Conservation (phyloP, 192 early-diverging fungal genomes). For the Radiomyces spectabilis region DNA sequence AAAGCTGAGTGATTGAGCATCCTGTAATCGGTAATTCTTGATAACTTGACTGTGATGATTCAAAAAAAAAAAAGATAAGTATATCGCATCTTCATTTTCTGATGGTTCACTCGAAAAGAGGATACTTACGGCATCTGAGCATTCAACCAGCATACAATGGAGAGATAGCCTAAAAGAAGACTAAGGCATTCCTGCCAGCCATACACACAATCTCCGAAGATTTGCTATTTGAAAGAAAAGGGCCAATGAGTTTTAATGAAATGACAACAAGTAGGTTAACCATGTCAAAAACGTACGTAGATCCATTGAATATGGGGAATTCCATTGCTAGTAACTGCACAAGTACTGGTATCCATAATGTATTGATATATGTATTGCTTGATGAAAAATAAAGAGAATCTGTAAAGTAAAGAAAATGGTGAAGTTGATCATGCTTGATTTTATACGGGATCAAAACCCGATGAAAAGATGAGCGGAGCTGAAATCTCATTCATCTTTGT, state of each 20-base stretch:
- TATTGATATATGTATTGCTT: no score
- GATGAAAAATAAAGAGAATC: no score
- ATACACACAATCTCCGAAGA: conserved; percentile 42
- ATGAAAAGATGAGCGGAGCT: no score
- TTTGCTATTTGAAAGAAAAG: conserved; percentile 16
- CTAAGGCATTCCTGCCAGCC: conserved; percentile 32
- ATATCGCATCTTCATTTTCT: not conserved
- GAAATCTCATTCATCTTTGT: no score
- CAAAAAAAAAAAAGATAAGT: not conserved
- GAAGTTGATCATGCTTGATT: no score
- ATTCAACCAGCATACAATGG: conserved; percentile 60
- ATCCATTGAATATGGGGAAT: not conserved
- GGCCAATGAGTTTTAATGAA: no score
- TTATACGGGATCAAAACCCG: no score
- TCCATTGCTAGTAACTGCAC: no score
- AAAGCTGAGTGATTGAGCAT: conserved; percentile 42
- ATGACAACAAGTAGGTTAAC: no score
- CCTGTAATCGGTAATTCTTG: conserved; percentile 42
- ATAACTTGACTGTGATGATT: conserved; percentile 31
- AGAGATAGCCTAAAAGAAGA: conserved; percentile 43
- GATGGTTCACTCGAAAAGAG: not conserved
- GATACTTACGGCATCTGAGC: conserved; percentile 64
- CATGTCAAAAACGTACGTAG: no score
- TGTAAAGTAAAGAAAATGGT: no score
- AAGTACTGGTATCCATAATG: no score